Percentiles rank a stretch among this genome's conserved stretches.
Conservation (phyloP, 164 flowering plant genomes). For the Warburgia ugandensis region DNA sequence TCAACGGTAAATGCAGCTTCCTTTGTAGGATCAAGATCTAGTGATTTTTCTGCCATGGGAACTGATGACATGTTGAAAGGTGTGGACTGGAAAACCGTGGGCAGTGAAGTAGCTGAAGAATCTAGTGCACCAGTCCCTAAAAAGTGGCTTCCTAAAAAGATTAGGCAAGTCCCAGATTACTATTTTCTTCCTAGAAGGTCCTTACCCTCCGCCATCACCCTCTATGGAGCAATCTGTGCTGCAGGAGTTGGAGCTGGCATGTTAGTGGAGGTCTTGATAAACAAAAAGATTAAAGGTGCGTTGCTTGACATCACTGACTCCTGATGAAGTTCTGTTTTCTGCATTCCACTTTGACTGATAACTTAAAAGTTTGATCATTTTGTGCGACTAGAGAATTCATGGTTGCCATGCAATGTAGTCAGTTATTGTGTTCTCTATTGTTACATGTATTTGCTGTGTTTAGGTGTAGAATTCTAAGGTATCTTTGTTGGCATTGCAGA, state of each 20-base stretch:
- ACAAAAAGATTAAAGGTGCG: constrained; percentile 72
- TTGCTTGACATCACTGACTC: too few relatives aligned
- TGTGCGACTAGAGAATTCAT: neutral
- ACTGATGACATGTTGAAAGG: constrained; percentile 45
- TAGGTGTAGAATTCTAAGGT: too few relatives aligned
- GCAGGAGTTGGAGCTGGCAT: constrained; percentile 89
- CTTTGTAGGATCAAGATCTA: too few relatives aligned
- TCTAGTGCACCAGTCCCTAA: constrained; percentile 30
- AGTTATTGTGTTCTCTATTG: too few relatives aligned
- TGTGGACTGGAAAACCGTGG: constrained; percentile 57
- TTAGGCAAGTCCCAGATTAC: constrained; percentile 68
- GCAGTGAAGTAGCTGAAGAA: constrained; percentile 19
- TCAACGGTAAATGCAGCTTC: too few relatives aligned
- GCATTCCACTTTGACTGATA: too few relatives aligned
- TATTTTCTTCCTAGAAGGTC: constrained; percentile 82
- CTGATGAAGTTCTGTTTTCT: too few relatives aligned
- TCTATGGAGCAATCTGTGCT: constrained; percentile 58
- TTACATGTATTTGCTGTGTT: too few relatives aligned
- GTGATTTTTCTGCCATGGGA: too few relatives aligned
- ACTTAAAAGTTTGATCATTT: neutral
- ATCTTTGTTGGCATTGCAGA: constrained; percentile 30
- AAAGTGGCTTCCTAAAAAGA: constrained; percentile 55
- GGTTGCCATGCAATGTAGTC: neutral
- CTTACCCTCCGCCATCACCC: constrained; percentile 43
- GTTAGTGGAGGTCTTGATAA: constrained; percentile 69